phyloP scores from a whole-genome alignment of 257 asterid genomes.

The Paulownia fortunei region DNA sequence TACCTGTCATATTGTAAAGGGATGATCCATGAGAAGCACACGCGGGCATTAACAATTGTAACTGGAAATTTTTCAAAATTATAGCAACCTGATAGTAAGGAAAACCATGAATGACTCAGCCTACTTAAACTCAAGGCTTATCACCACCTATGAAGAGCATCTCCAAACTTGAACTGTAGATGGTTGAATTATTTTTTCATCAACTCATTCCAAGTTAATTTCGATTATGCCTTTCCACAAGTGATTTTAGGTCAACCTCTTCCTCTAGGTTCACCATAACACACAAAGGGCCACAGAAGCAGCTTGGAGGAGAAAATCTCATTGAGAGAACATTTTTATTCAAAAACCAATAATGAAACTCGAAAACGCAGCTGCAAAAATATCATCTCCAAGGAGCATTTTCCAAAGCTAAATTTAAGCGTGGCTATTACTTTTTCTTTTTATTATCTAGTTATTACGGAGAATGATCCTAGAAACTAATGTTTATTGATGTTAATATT shows the following conservation, averaged over 20 bases:
- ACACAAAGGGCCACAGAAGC: neutral
- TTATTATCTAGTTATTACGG: too few relatives aligned
- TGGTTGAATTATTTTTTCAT: neutral
- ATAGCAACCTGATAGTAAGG: neutral
- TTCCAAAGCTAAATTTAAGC: too few relatives aligned
- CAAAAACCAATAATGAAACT: too few relatives aligned
- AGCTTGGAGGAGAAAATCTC: neutral
- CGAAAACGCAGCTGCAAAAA: too few relatives aligned
- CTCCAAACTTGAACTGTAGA: neutral
- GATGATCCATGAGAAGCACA: neutral
- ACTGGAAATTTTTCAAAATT: too few relatives aligned
- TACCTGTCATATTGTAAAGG: slow-evolving; percentile 55
- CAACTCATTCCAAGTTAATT: neutral
- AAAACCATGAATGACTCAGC: neutral
- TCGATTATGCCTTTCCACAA: neutral
- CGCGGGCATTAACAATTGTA: neutral
- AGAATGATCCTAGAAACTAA: too few relatives aligned
- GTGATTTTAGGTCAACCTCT: neutral
- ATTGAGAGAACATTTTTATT: neutral
- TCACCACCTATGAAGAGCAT: too few relatives aligned
- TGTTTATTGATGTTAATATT: too few relatives aligned
- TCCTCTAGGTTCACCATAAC: neutral
- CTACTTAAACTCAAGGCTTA: too few relatives aligned
- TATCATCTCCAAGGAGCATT: too few relatives aligned
- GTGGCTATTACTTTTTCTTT: too few relatives aligned